Evolutionary conservation across 1,139 yeast genomes (phyloP).

Genomic region (Pichia sp.): DNA sequence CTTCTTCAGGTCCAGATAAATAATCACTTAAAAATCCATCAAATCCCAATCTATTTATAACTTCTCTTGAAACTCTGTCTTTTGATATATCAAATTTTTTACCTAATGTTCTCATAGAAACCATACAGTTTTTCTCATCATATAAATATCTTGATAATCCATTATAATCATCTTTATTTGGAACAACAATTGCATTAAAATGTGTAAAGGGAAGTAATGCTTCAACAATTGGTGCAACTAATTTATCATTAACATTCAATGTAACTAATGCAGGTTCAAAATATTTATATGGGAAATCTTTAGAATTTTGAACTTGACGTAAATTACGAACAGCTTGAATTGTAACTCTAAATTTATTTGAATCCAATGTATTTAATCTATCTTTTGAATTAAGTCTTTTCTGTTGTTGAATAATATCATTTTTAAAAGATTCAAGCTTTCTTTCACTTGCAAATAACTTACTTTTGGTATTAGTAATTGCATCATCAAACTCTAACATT

Average conservation of each 20-base stretch:
- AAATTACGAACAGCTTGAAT: constrained; percentile 37
- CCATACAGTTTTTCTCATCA: constrained; percentile 33
- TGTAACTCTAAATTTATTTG: constrained; percentile 27
- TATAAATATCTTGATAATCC: constrained; percentile 38
- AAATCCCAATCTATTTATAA: constrained; percentile 52
- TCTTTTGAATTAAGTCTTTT: constrained; percentile 44
- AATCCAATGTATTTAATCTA: constrained; percentile 37
- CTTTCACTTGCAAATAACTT: constrained; percentile 4
- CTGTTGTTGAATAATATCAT: constrained; percentile 19
- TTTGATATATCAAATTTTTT: constrained; percentile 25
- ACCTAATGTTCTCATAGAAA: constrained; percentile 43
- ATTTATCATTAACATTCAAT: constrained; percentile 45
- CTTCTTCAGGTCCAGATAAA: constrained; percentile 68
- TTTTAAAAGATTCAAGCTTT: constrained; percentile 5
- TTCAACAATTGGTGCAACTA: constrained; percentile 52
- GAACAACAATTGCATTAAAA: constrained; percentile 49
- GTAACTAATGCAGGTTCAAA: constrained; percentile 76
- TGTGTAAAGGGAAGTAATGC: constrained; percentile 50
- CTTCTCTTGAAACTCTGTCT: constrained; percentile 28
- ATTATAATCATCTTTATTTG: constrained; percentile 39
- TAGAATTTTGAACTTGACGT: constrained; percentile 22
- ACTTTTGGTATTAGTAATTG: constrained; percentile 2
- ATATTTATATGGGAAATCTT: constrained; percentile 31
- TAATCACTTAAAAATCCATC: constrained; percentile 75
- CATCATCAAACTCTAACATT: constrained; percentile 9